Base-by-base conservation (phyloP, 1,284 basidiomycete genomes). In the Puccinia hordei region DNA sequence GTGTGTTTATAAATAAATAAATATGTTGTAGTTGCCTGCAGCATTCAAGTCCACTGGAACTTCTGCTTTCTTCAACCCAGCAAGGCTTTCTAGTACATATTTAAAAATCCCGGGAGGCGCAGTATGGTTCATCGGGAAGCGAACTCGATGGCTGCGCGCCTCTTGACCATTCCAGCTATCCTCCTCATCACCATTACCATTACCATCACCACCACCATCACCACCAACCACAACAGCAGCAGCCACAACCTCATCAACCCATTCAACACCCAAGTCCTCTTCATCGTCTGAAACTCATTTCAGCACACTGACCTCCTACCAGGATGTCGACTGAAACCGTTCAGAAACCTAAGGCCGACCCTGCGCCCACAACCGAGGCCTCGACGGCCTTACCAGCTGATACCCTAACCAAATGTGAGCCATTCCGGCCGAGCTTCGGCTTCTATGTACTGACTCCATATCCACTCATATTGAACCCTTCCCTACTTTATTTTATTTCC, bases 331-430 rank as follows among this genome's bases (percentile, higher is more conserved):
- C 41, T 57, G 65, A 66, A 44, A 65, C 63, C 3, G 59, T 55
- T 19, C 49, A 77, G 30, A 22, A 49, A 33, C 49, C 49, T 22
- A 35, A 35, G 46, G 41, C 63, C 27, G 46, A 61, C 10, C 46
- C 30, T 5, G 44, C 65, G 24, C 65, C 76, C 46, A 57, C n/a
- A n/a, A n/a, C 63, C 49, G 72, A 73, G 57, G 6, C 55, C 13
- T 73, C 72, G 19, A 51, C 78, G 22, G 69, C 78, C 44, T n/a
- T 80, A 53, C 78, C 78, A 35, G 69, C 69, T 27, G 78, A 80
- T 59, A 73, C 46, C 9, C 51, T 80, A 8, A 80, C 78, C 68
- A 80, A 80, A 55, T 80, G 78, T 80, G 30, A 35, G 78, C 41
- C 22, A 27, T 0, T 57, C 51, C 30, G 15, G 9, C 33, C 24